phyloP scores from a whole-genome alignment of 2,329 filamentous ascomycete species.

The Ophiostoma triangulosporum region DNA sequence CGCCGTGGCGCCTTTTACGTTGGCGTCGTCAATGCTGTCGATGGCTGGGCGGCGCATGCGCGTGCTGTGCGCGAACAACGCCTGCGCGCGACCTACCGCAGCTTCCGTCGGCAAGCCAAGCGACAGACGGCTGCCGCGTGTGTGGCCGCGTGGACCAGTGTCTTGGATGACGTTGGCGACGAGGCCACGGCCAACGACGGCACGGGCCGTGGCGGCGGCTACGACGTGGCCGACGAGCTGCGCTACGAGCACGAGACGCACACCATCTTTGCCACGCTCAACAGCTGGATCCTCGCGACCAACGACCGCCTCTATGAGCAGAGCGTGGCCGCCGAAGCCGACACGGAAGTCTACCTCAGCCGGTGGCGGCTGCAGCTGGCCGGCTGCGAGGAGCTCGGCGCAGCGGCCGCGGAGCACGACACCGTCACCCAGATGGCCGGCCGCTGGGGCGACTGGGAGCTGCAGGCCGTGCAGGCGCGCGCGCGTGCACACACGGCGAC shows the following conservation, averaged over 20 bases:
- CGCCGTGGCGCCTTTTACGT: conserved; percentile 15
- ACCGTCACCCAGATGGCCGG: conserved; percentile 2
- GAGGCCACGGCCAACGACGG: background rate
- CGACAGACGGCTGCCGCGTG: conserved; percentile 10
- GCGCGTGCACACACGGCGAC: conserved; percentile 12
- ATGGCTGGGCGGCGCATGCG: conserved; percentile 12
- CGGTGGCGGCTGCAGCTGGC: conserved; percentile 11
- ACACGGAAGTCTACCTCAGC: conserved; percentile 11
- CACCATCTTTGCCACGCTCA: conserved; percentile 7
- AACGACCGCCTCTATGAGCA: conserved; percentile 14
- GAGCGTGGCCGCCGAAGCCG: conserved; percentile 12
- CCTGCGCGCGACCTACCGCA: conserved; percentile 13
- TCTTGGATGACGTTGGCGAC: background rate
- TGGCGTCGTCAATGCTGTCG: conserved; percentile 10
- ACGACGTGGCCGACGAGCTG: conserved; percentile 7
- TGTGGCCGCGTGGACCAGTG: conserved; percentile 9
- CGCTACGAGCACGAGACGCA: conserved; percentile 5
- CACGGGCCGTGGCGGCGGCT: background rate
- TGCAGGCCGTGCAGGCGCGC: conserved; percentile 15
- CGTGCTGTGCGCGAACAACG: conserved; percentile 10
- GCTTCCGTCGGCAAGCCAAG: conserved; percentile 12
- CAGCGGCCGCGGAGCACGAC: conserved; percentile 12
- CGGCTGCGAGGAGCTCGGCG: conserved; percentile 1
- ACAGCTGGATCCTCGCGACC: conserved; percentile 15
- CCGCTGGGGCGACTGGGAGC: conserved; percentile 15